A percentile compares a stretch with the other conserved stretches of the same genome.
Conservation (phyloP, 495 filamentous ascomycete genomes). For the Xylaria sp. region DNA sequence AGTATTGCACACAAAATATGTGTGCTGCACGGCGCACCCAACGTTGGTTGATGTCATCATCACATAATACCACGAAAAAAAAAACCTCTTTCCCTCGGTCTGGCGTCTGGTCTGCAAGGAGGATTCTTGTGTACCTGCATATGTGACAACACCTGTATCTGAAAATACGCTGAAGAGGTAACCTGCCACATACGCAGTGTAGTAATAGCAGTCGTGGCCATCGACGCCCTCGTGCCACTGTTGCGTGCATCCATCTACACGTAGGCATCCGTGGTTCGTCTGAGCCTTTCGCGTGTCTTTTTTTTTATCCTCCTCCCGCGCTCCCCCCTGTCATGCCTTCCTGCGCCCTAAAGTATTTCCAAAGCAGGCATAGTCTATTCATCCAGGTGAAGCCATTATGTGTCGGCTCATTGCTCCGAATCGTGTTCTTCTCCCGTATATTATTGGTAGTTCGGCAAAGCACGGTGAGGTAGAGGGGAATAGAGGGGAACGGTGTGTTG, state of each 20-base stretch:
- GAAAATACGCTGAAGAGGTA: slow-evolving; percentile 6
- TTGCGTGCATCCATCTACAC: slow-evolving; percentile 31
- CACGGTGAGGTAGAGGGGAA: slow-evolving; percentile 9
- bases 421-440: not conserved
- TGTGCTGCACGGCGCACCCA: not conserved
- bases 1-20: slow-evolving; percentile 10
- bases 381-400: slow-evolving; percentile 1
- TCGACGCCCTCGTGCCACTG: slow-evolving; percentile 25
- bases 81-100: slow-evolving; percentile 7
- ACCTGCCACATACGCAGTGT: slow-evolving; percentile 27
- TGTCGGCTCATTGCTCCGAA: slow-evolving; percentile 8
- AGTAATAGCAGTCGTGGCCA: slow-evolving; percentile 28
- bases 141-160: slow-evolving; percentile 7
- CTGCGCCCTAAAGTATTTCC: slow-evolving; percentile 26
- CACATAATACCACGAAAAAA: slow-evolving; percentile 26
- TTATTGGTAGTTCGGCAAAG: not conserved
- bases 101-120: not conserved
- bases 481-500: slow-evolving; percentile 17
- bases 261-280: slow-evolving; percentile 31
- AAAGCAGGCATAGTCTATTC: slow-evolving; percentile 20
- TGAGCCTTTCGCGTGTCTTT: slow-evolving; percentile 22
- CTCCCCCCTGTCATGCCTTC: slow-evolving; percentile 20
- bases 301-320: slow-evolving; percentile 24
- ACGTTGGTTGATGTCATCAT: slow-evolving; percentile 27
- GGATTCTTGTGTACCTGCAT: slow-evolving; percentile 20